Percentiles rank a stretch among this genome's conserved stretches.
Conservation (phyloP, 1,139 yeast genomes). For the Scheffersomyces segobiensis region DNA sequence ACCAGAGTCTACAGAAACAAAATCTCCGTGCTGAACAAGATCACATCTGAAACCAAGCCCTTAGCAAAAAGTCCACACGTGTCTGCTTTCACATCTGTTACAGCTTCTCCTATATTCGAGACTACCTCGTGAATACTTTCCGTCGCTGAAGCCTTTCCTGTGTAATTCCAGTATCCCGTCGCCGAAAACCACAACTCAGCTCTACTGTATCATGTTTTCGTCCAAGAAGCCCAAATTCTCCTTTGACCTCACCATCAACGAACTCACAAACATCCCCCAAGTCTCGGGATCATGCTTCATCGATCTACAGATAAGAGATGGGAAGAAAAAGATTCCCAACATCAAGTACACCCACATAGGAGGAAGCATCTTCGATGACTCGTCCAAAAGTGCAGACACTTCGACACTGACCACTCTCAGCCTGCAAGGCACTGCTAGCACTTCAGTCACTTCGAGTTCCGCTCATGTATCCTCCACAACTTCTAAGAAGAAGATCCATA, state of each 20-base stretch:
- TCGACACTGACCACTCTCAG: neutral
- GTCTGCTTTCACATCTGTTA: neutral
- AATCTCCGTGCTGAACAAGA: neutral
- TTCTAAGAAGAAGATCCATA: constrained; percentile 36
- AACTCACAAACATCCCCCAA: constrained; percentile 80
- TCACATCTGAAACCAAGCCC: neutral
- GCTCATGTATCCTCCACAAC: constrained; percentile 37
- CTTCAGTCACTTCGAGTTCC: constrained; percentile 13
- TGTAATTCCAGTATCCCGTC: neutral
- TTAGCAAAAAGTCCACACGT: neutral
- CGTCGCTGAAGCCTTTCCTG: neutral
- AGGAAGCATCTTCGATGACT: neutral
- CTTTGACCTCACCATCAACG: constrained; percentile 60
- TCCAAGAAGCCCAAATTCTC: constrained; percentile 49
- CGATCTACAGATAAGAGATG: constrained; percentile 43
- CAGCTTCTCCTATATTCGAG: neutral
- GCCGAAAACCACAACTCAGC: neutral
- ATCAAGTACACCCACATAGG: neutral
- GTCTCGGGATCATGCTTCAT: constrained; percentile 69
- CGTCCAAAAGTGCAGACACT: neutral
- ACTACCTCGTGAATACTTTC: neutral
- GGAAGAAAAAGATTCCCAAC: constrained; percentile 4
- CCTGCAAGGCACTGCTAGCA: neutral
- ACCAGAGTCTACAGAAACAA: neutral
- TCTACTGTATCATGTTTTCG: constrained; percentile 3